phyloP scores from a whole-genome alignment of 2,329 filamentous ascomycete genomes.

The Penicillium sp. region DNA sequence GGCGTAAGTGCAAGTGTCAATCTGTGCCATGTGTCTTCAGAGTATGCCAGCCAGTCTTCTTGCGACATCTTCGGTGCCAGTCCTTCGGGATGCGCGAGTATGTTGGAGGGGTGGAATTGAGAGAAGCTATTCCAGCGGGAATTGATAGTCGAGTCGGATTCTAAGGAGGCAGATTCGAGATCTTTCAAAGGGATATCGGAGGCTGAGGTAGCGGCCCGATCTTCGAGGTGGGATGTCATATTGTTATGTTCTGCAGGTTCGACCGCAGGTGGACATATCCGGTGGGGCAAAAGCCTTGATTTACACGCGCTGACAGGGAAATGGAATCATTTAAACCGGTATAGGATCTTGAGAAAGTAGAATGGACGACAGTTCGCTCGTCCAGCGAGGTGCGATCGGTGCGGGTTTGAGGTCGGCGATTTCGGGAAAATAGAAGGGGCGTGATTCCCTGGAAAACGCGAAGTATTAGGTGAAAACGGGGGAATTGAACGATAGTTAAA shows the following conservation, averaged over 20 bases:
- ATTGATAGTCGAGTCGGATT: constrained; percentile 1
- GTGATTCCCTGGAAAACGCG: neutral
- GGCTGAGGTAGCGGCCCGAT: constrained; percentile 23
- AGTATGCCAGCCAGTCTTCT: constrained; percentile 26
- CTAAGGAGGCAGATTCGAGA: constrained; percentile 25
- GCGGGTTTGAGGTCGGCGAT: neutral
- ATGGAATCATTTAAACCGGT: neutral
- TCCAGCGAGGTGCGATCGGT: constrained; percentile 8
- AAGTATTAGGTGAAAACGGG: neutral
- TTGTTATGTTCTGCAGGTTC: constrained; percentile 2
- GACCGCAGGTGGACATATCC: constrained; percentile 5
- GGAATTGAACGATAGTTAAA: neutral
- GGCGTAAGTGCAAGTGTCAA: constrained; percentile 35
- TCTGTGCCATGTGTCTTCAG: constrained; percentile 23
- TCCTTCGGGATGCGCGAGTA: constrained; percentile 20
- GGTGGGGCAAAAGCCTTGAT: constrained; percentile 1
- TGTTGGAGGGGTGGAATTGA: constrained; percentile 25
- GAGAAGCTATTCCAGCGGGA: constrained; percentile 26
- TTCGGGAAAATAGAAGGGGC: neutral
- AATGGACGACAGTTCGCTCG: neutral
- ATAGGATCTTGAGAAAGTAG: neutral
- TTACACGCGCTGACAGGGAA: neutral
- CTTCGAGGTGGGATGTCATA: constrained; percentile 15
- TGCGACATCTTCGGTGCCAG: constrained; percentile 19
- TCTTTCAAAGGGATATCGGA: constrained; percentile 30